Base-by-base conservation (phyloP, 805 yeast genomes). In the Ogataea paraovalis region DNA sequence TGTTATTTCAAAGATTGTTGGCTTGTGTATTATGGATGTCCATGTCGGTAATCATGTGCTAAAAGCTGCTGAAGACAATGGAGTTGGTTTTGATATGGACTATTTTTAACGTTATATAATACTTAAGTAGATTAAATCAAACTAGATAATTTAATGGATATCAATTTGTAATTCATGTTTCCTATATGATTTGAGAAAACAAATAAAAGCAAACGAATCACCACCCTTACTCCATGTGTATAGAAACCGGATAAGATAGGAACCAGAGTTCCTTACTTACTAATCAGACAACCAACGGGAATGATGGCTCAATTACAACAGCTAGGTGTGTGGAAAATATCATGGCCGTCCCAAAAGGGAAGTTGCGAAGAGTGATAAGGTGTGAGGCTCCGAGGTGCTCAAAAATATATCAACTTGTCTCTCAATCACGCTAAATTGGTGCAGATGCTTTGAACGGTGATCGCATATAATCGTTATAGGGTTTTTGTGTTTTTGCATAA, bases 11-110 rank as follows among this genome's bases (percentile, higher is more conserved):
- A 83, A 82, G 57, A 61, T 82, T 19, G 87, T 82, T 6, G 87
- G 88, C 0, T 62, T 82, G 36, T 76, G 84, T 44, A 75, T 81
- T 23, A 82, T 83, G 87, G 87, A 83, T 57, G 68, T 80, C 4
- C 64, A 75, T 23, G 72, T 80, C 10, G 86, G 80, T 1, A 67
- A 72, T 25, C 61, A 65, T 21, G 60, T 80, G 23, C 51, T 76
- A 30, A 50, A 61, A 2, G 50, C 48, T 32, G 70, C 73, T 12
- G 52, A 44, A 12, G 25, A 43, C n/a, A 30, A 40, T 25, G 50
- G 54, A 3, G 16, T 66, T n/a, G 77, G 76, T 9, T 30, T 56
- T 3, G 63, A 53, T 1, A 54, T 66, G 12, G 62, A 54, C 3
- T 66, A 67, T 5, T 69, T 70, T 47, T 67, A 47, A 46, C 16